Conservation (phyloP, 1,139 yeast genomes). For the Lodderomyces pseudojiufengensis region DNA sequence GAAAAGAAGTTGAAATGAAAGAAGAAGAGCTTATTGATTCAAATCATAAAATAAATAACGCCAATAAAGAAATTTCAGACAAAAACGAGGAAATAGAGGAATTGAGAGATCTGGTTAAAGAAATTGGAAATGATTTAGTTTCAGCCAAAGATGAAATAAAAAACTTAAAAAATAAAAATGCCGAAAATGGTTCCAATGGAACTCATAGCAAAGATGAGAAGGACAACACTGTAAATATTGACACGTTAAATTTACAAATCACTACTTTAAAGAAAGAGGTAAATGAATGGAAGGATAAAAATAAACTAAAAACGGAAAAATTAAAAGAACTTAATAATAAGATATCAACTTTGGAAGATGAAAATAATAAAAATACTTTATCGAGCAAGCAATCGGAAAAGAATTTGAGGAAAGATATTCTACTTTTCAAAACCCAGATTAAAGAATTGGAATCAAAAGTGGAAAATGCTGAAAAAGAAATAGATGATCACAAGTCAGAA, state of each 20-base stretch:
- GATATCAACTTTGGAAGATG: constrained; percentile 5
- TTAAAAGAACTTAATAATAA: constrained; percentile 9
- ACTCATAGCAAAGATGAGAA: neutral
- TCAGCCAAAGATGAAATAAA: constrained; percentile 43
- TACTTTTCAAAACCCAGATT: constrained; percentile 11
- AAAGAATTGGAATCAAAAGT: constrained; percentile 10
- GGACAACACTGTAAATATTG: neutral
- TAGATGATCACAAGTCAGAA: constrained; percentile 22
- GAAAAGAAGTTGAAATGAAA: constrained; percentile 3
- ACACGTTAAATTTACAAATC: constrained; percentile 1
- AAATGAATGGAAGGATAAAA: constrained; percentile 9
- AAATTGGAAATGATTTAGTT: constrained; percentile 74
- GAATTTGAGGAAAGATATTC: constrained; percentile 9
- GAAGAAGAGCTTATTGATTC: constrained; percentile 19
- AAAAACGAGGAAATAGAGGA: constrained; percentile 53
- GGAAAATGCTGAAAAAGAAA: constrained; percentile 18
- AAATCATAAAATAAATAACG: constrained; percentile 11
- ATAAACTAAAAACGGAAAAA: constrained; percentile 7
- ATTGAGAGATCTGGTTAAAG: constrained; percentile 67
- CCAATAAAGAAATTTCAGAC: constrained; percentile 19
- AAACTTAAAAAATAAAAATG: constrained; percentile 15
- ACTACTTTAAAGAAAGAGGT: constrained; percentile 2
- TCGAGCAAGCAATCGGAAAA: constrained; percentile 10
- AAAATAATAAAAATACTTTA: constrained; percentile 9
- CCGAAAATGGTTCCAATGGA: neutral